Conservation (phyloP, 2,329 filamentous ascomycete genomes). For the Exserohilum rostratum region DNA sequence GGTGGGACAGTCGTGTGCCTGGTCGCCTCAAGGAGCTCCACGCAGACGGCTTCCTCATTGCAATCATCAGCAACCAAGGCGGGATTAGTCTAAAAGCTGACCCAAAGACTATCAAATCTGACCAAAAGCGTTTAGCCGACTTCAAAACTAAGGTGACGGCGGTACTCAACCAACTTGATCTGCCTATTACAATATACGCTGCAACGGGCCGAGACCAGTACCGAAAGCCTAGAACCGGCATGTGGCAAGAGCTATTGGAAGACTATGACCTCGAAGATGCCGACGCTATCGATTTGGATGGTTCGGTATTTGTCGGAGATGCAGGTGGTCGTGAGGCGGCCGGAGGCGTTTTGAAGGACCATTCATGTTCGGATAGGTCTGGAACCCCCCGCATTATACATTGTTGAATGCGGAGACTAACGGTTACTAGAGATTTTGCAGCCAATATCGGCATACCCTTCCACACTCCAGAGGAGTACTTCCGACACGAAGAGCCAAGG, state of each 20-base stretch:
- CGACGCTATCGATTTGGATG: conserved; percentile 68
- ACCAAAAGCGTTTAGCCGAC: conserved; percentile 71
- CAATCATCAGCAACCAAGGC: conserved; percentile 88
- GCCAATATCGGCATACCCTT: conserved; percentile 82
- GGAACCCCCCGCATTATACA: conserved; percentile 19
- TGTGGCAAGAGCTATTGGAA: conserved; percentile 76
- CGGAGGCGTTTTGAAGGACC: conserved; percentile 57
- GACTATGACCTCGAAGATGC: conserved; percentile 57
- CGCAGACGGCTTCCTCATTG: conserved; percentile 74
- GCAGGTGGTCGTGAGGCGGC: conserved; percentile 64
- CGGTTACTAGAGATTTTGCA: conserved; percentile 69
- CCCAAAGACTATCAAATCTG: conserved; percentile 70
- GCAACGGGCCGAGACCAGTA: conserved; percentile 82
- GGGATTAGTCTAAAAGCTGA: conserved; percentile 77
- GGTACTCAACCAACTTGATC: conserved; percentile 72
- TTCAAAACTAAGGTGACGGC: conserved; percentile 82
- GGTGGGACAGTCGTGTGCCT: conserved; percentile 82
- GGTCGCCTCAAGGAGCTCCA: conserved; percentile 69
- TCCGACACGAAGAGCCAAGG: conserved; percentile 70
- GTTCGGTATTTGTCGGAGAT: conserved; percentile 88
- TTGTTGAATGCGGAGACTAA: conserved; percentile 21
- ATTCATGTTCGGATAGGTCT: conserved; percentile 66
- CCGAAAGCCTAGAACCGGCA: conserved; percentile 84
- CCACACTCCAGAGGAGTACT: conserved; percentile 90
- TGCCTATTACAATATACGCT: conserved; percentile 83